A percentile compares a stretch with the other conserved stretches of the same genome.
These are phyloP conservation scores for Malassezia obtusa DNA, from an alignment of 1,284 basidiomycete species.

Conservation along the genomic window DNA sequence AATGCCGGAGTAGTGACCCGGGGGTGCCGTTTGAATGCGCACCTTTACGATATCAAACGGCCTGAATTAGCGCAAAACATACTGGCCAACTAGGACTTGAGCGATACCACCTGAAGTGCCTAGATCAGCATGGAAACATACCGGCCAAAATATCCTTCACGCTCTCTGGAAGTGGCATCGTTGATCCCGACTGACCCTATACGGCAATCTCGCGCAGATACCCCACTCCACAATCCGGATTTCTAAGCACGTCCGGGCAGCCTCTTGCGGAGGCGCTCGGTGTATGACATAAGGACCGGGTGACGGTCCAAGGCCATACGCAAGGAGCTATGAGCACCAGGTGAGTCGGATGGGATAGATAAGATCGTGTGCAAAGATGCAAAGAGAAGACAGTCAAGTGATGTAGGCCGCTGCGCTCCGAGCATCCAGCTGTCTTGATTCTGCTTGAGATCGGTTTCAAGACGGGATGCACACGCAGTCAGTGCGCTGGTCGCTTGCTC, in stretches of 20 bases:
- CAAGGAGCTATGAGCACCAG: not conserved
- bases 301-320: not conserved
- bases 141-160: constrained; percentile 31
- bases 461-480: constrained; percentile 5
- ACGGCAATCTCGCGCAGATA: not conserved
- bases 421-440: constrained; percentile 7
- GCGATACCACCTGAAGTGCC: constrained; percentile 71
- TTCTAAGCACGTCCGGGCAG: constrained; percentile 2
- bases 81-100: constrained; percentile 81
- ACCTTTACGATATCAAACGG: constrained; percentile 93
- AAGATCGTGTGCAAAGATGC: constrained; percentile 6
- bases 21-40: constrained; percentile 87
- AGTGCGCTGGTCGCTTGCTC: constrained; percentile 7
- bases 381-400: constrained; percentile 12
- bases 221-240: not conserved
- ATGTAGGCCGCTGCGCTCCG: constrained; percentile 4
- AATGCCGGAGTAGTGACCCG: constrained; percentile 69
- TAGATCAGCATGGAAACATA: not conserved
- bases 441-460: not conserved
- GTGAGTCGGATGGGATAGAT: not conserved
- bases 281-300: not conserved
- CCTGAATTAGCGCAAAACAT: not conserved
- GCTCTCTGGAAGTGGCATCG: constrained; percentile 21
- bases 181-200: not conserved
- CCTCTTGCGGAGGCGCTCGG: constrained; percentile 5